A percentile compares a stretch with the other conserved stretches of the same genome.
Conservation (phyloP, 306 rosid genomes). For the Malus fusca region DNA sequence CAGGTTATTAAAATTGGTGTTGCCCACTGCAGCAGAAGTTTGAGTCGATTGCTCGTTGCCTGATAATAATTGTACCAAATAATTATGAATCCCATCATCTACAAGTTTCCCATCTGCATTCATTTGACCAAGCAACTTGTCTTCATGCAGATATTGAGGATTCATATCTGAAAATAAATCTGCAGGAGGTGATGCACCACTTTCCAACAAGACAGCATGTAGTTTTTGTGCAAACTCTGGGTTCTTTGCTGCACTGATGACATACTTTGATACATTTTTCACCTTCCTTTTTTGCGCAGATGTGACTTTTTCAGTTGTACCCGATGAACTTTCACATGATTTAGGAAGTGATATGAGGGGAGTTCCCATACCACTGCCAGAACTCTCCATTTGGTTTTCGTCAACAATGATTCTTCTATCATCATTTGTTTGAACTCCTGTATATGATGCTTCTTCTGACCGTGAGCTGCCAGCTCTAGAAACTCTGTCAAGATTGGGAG, state of each 20-base stretch:
- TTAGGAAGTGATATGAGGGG: constrained; percentile 26
- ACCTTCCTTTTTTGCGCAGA: constrained; percentile 74
- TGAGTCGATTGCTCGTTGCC: constrained; percentile 32
- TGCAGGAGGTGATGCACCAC: constrained; percentile 89
- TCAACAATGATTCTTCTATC: constrained; percentile 27
- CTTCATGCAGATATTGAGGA: constrained; percentile 39
- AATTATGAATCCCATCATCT: constrained; percentile 37
- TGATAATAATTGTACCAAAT: constrained; percentile 32
- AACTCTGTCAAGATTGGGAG: constrained; percentile 30
- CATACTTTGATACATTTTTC: constrained; percentile 78
- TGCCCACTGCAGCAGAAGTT: constrained; percentile 22
- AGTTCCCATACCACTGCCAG: constrained; percentile 32
- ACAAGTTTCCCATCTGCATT: constrained; percentile 14
- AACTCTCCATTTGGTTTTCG: constrained; percentile 35
- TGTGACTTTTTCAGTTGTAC: constrained; percentile 40
- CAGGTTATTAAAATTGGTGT: constrained; percentile 5
- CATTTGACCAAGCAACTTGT: constrained; percentile 21
- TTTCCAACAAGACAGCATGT: constrained; percentile 79
- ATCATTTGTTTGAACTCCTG: constrained; percentile 33
- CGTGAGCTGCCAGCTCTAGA: constrained; percentile 31
- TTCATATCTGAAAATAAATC: constrained; percentile 76
- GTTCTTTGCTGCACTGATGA: constrained; percentile 78
- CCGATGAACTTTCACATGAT: constrained; percentile 43
- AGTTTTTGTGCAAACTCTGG: constrained; percentile 85
- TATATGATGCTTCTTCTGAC: constrained; percentile 39